These are phyloP conservation scores for Nematocida sp. DNA, from an alignment of 371 early-diverging fungal genomes.

Conservation along the genomic window DNA sequence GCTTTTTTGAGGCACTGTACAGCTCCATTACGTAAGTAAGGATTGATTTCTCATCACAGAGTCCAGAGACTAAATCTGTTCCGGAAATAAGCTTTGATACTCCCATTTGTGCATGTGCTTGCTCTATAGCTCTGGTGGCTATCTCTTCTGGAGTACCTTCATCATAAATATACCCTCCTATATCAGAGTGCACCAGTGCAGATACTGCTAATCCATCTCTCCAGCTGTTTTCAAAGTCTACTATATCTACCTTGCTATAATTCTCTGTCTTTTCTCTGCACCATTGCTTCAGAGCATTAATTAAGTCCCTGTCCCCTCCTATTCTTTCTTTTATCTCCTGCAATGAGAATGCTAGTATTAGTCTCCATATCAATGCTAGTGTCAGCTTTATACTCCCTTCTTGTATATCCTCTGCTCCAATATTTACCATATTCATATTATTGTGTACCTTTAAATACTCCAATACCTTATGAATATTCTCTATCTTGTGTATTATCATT, in stretches of 20 bases:
- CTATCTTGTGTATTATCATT: conserved; percentile 81
- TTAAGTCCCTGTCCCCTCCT: neutral
- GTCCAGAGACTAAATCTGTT: conserved; percentile 4
- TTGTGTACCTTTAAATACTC: conserved; percentile 77
- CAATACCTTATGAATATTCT: conserved; percentile 83
- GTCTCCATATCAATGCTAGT: conserved; percentile 89
- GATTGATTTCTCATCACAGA: conserved; percentile 48
- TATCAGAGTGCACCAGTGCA: conserved; percentile 44
- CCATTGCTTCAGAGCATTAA: conserved; percentile 12
- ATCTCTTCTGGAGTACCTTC: conserved; percentile 17
- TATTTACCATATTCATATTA: conserved; percentile 79
- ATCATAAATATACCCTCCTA: conserved; percentile 30
- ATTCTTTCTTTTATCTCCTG: conserved; percentile 66
- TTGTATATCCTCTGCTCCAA: conserved; percentile 82
- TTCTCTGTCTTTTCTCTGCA: conserved; percentile 10
- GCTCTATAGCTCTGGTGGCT: conserved; percentile 19
- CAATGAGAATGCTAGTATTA: conserved; percentile 86
- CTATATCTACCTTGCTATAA: conserved; percentile 4
- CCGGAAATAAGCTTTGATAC: conserved; percentile 26
- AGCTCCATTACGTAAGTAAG: conserved; percentile 36
- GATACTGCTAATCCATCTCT: conserved; percentile 33
- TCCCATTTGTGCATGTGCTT: conserved; percentile 4
- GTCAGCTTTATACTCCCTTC: conserved; percentile 83
- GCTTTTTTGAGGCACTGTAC: conserved; percentile 11
- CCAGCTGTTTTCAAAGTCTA: conserved; percentile 38